Percentiles rank a stretch among this genome's conserved stretches.
These are phyloP conservation scores for Echinochloa phyllopogon DNA, from an alignment of 176 grass and related monocot species.

Conservation along the genomic window DNA sequence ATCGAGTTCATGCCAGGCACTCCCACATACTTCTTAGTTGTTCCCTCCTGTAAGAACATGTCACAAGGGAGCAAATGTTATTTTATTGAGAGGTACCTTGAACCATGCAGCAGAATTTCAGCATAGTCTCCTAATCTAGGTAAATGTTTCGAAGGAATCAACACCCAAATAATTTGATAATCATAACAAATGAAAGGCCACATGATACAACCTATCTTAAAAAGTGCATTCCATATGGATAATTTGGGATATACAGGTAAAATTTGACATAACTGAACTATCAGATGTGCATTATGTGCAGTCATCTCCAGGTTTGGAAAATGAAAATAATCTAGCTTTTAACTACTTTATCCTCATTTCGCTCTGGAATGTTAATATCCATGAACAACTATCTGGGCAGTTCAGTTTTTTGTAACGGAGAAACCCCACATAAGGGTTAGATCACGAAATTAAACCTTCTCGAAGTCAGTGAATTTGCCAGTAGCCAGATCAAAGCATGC, in stretches of 20 bases:
- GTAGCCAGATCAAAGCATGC: slow-evolving; percentile 56
- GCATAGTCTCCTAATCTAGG: background rate
- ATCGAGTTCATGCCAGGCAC: slow-evolving; percentile 88
- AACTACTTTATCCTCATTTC: background rate
- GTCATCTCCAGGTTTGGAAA: background rate
- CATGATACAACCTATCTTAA: background rate
- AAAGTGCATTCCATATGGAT: background rate
- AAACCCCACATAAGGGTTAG: background rate
- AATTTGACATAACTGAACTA: background rate
- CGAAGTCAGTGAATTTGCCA: slow-evolving; percentile 65
- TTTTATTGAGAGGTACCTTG: background rate
- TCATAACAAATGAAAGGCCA: background rate
- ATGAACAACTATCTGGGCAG: background rate
- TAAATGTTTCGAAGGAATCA: background rate
- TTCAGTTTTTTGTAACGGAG: slow-evolving; percentile 8
- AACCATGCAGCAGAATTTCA: background rate
- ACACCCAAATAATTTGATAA: background rate
- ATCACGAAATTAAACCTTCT: slow-evolving; percentile 51
- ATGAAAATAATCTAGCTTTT: background rate
- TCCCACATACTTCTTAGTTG: slow-evolving; percentile 79
- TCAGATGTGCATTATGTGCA: slow-evolving; percentile 16
- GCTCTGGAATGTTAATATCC: background rate
- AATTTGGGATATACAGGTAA: background rate
- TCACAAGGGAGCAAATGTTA: background rate
- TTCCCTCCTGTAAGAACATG: slow-evolving; percentile 57